phyloP scores from a whole-genome alignment of 352 stramenopile genomes.

The Aphanomyces astaci region DNA sequence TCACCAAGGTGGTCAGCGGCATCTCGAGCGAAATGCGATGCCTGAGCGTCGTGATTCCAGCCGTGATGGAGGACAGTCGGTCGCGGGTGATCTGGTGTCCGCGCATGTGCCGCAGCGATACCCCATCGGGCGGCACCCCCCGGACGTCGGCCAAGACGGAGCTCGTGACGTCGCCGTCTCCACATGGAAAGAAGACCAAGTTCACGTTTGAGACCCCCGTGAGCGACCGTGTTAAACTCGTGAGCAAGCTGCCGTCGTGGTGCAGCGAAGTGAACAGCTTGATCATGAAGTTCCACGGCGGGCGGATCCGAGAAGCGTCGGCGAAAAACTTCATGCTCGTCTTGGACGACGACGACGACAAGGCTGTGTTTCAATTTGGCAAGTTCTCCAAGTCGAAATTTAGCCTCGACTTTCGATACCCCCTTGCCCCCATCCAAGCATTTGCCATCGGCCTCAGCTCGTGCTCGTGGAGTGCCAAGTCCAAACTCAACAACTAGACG shows the following conservation, averaged over 20 bases:
- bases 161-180: conserved; percentile 65
- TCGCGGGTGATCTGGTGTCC: conserved; percentile 80
- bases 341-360: conserved; percentile 60
- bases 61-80: conserved; percentile 72
- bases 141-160: conserved; percentile 40
- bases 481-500: conserved; percentile 24
- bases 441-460: conserved; percentile 82
- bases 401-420: conserved; percentile 80
- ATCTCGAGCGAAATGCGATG: conserved; percentile 76
- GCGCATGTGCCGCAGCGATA: conserved; percentile 55
- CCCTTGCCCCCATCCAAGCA: conserved; percentile 72
- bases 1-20: conserved; percentile 65
- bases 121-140: conserved; percentile 49
- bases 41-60: conserved; percentile 67
- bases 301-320: conserved; percentile 75
- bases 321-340: conserved; percentile 89
- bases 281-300: conserved; percentile 85
- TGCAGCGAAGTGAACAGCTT: conserved; percentile 80
- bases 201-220: conserved; percentile 70
- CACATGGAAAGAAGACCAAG: conserved; percentile 50
- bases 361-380: conserved; percentile 79
- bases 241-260: conserved; percentile 80
- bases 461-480: conserved; percentile 49
- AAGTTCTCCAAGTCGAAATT: conserved; percentile 85
- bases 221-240: conserved; percentile 67